Evolutionary conservation across 2,329 filamentous ascomycete species (phyloP).

Genomic region (Penicillium paneum): DNA sequence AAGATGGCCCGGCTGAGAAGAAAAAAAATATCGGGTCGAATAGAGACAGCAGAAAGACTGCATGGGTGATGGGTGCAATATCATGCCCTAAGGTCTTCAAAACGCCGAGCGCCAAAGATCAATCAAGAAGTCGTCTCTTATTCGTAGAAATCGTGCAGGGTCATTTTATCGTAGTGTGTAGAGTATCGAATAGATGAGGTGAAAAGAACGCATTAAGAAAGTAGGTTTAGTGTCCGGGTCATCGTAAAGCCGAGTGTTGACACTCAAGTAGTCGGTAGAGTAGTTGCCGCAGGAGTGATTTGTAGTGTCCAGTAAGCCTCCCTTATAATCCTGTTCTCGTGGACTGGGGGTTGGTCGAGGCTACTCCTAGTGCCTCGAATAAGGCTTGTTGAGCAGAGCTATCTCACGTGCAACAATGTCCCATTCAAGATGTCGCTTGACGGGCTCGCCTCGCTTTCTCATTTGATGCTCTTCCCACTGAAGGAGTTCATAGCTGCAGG

Average conservation of each 20-base stretch:
- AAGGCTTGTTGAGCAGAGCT: slow-evolving; percentile 92
- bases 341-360: neutral
- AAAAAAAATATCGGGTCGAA: neutral
- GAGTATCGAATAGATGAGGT: neutral
- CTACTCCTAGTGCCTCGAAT: slow-evolving; percentile 57
- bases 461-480: slow-evolving; percentile 87
- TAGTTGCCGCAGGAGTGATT: too few species aligned
- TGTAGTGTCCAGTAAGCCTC: too few species aligned
- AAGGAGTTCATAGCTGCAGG: slow-evolving; percentile 69
- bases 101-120: slow-evolving; percentile 21
- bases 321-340: neutral
- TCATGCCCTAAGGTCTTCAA: slow-evolving; percentile 8
- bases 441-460: slow-evolving; percentile 50
- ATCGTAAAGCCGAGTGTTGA: neutral
- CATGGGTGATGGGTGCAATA: slow-evolving; percentile 6
- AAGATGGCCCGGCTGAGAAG: neutral
- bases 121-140: slow-evolving; percentile 10
- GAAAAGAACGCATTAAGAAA: slow-evolving; percentile 6
- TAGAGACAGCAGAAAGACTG: slow-evolving; percentile 3
- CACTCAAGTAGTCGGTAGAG: neutral
- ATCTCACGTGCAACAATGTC: slow-evolving; percentile 82
- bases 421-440: slow-evolving; percentile 87
- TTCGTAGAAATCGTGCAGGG: slow-evolving; percentile 23
- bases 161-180: slow-evolving; percentile 7
- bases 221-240: neutral